phyloP scores from a whole-genome alignment of 139 green algal genomes.

The Chlamydomonas eustigma region DNA sequence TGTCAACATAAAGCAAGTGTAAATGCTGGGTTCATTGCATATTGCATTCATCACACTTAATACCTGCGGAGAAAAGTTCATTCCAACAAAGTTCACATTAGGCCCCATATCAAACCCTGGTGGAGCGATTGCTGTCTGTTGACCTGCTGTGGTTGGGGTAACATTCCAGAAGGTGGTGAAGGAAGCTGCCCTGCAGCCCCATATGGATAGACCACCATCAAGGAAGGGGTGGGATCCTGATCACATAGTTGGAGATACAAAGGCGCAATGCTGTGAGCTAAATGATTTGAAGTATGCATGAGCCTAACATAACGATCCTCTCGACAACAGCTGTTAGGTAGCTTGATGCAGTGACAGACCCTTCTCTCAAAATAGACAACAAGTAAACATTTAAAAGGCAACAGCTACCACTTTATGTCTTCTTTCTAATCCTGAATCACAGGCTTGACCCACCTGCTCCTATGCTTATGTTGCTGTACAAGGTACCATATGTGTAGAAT shows the following conservation, averaged over 20 bases:
- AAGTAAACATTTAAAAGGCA: too few species aligned
- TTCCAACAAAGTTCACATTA: conserved; percentile 3
- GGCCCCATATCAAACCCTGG: not conserved
- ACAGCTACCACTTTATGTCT: too few species aligned
- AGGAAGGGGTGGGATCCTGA: not conserved
- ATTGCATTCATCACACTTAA: not conserved
- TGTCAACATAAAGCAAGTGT: not conserved
- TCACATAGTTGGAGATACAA: not conserved
- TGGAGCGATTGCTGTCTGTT: not conserved
- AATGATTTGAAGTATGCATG: too few species aligned
- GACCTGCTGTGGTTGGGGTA: not conserved
- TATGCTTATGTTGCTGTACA: too few species aligned
- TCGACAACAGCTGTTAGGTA: too few species aligned
- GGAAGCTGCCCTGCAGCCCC: not conserved
- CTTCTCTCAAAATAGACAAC: too few species aligned
- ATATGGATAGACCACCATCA: not conserved
- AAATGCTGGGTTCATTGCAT: not conserved
- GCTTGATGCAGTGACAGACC: too few species aligned
- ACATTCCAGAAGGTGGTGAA: not conserved
- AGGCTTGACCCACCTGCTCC: too few species aligned
- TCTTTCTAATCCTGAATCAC: too few species aligned
- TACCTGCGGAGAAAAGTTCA: not conserved
- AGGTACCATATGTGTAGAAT: too few species aligned
- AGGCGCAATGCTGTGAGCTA: too few species aligned
- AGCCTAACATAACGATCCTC: too few species aligned